These are phyloP conservation scores for Ophiorrhiza pumila DNA, from an alignment of 257 asterid genomes.

Conservation along the genomic window DNA sequence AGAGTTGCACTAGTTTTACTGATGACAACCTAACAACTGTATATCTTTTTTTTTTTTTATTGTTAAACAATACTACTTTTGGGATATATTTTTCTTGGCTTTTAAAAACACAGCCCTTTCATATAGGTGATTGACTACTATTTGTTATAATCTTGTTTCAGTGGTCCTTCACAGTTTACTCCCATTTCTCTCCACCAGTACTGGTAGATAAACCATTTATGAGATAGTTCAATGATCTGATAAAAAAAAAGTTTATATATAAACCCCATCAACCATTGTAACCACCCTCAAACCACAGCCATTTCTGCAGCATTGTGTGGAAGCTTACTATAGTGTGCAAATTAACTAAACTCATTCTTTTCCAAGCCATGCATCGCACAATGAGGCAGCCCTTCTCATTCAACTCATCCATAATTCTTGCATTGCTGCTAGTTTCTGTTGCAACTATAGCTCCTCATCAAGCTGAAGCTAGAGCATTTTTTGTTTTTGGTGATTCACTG, in stretches of 20 bases:
- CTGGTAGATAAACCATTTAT: slow-evolving; percentile 19
- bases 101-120: background rate
- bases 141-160: background rate
- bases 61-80: too few species aligned
- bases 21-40: too few species aligned
- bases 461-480: slow-evolving; percentile 67
- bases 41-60: too few species aligned
- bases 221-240: slow-evolving; percentile 1
- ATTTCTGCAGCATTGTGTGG: background rate
- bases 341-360: background rate
- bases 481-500: slow-evolving; percentile 82
- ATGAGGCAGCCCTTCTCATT: slow-evolving; percentile 36
- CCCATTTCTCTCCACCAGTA: slow-evolving; percentile 4
- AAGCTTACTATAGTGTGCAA: background rate
- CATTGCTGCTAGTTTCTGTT: slow-evolving; percentile 32
- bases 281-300: background rate
- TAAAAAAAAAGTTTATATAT: slow-evolving; percentile 7
- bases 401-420: slow-evolving; percentile 21
- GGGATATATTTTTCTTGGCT: too few species aligned
- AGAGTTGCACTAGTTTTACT: too few species aligned
- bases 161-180: slow-evolving; percentile 12
- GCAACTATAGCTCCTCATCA: slow-evolving; percentile 18
- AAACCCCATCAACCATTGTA: background rate
- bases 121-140: slow-evolving; percentile 7
- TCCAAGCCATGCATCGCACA: background rate